Base-by-base conservation (phyloP, 2,329 filamentous ascomycete genomes). In the Capronia americana region DNA sequence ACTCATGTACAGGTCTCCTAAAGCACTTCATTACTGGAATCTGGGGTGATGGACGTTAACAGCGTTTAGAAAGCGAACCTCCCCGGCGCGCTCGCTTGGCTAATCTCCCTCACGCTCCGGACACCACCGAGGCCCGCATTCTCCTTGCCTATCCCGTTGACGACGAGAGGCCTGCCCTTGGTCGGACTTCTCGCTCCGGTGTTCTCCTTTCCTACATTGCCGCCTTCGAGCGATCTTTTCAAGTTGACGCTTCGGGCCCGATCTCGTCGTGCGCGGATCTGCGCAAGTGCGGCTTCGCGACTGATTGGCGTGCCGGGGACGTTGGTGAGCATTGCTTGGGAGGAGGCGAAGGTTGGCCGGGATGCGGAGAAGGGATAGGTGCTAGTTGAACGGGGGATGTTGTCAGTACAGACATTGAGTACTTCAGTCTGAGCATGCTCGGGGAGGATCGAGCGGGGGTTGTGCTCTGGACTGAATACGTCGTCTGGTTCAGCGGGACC, bases 271-370 rank as follows among this genome's bases (percentile, higher is more conserved):
- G 81, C 81, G 64, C 80, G 74, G 50, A 84, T 84, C 68, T 83
- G 81, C 7, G 82, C 82, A 1, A 84, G 75, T 1, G 82, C 82
- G 66, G 81, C 78, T 74, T 83, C 81, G 23, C 81, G 78, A 57
- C 76, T 79, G 61, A 83, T 77, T 3, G 81, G 80, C 0, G 78
- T 80, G n/a, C 79, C 77, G 1, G 78, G 76, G 17, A 81, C 68
- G 28, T 73, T 72, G 30, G 71, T 71, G 57, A 75, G 68, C n/a
- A 68, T 51, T 6, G 44, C 59, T 10, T 30, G 28, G n/a, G 64
- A 64, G 46, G 32, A 60, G 12, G 57, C 38, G 8, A 44, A 63
- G 30, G 34, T 48, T 4, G 54, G 41, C 12, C 63, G 58, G 17
- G 66, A 60, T 20, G 48, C 48, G 20, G 48, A 51, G 10, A 54